These are phyloP conservation scores for Marasmius oreades DNA, from an alignment of 1,284 basidiomycete species.

Conservation along the genomic window DNA sequence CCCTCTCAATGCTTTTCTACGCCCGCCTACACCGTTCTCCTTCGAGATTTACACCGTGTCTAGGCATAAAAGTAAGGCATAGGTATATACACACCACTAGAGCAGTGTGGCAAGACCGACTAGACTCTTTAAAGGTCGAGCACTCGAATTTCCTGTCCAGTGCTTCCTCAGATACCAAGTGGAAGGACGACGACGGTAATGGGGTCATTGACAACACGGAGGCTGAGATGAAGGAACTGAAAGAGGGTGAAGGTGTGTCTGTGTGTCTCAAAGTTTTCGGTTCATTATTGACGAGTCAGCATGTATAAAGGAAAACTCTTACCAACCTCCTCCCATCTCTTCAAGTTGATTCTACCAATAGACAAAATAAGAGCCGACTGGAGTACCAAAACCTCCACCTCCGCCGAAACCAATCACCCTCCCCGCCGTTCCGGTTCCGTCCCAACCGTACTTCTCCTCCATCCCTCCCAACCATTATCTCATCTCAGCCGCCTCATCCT, in stretches of 20 bases:
- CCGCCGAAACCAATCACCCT: slow-evolving; percentile 7
- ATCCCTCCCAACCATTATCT: slow-evolving; percentile 57
- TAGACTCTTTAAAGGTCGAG: slow-evolving; percentile 34
- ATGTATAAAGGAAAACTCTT: slow-evolving; percentile 56
- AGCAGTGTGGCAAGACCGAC: neutral
- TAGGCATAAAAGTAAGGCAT: neutral
- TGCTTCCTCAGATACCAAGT: slow-evolving; percentile 33
- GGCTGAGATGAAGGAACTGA: slow-evolving; percentile 28
- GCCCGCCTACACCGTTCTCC: neutral
- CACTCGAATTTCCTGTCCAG: slow-evolving; percentile 47
- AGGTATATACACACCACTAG: neutral
- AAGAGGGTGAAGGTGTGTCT: slow-evolving; percentile 28
- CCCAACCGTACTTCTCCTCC: slow-evolving; percentile 57
- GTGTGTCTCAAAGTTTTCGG: neutral
- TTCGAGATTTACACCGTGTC: no score
- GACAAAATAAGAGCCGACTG: slow-evolving; percentile 18
- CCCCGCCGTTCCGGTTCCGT: slow-evolving; percentile 16
- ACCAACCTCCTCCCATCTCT: slow-evolving; percentile 60
- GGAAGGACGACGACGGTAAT: slow-evolving; percentile 31
- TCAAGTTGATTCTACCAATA: slow-evolving; percentile 62
- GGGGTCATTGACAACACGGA: slow-evolving; percentile 19
- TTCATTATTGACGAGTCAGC: slow-evolving; percentile 9
- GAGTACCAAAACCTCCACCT: slow-evolving; percentile 9
- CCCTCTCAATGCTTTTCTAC: neutral
- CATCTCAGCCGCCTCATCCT: slow-evolving; percentile 52